Base-by-base conservation (phyloP, 2,329 filamentous ascomycete genomes). In the Pseudogymnoascus sp. region DNA sequence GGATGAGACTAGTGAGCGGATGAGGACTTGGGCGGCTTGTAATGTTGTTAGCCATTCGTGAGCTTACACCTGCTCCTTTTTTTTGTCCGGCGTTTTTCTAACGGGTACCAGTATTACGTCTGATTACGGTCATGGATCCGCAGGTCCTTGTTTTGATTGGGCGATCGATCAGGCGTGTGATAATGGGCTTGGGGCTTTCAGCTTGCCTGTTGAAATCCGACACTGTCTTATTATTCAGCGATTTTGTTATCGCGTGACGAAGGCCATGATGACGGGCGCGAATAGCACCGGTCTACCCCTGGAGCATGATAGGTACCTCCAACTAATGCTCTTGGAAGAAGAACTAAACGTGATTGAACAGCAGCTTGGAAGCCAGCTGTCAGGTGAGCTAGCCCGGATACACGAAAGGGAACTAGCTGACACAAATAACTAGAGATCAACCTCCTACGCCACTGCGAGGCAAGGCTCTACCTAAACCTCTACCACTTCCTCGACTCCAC, bases 401-500 rank as follows among this genome's bases (percentile, higher is more conserved):
- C n/a, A 11, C 14, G 4, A 6, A 6, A n/a, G 14, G 14, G 2
- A 38, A 4, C 1, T 13, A 38, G 13, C 37, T 38, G 14, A 42
- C 16, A 42, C 2, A 10, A 19, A 3, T 4, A 42, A 42, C 38
- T 16, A 47, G 42, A 47, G 11, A 47, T 47, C 42, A 47, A 47
- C 42, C 19, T 14, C 3, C 11, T 67, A 61, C 64, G 68, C 56
- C 40, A 69, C n/a, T 47, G 42, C 13, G 65, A 64, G 7, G 67
- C 68, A 7, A 61, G 66, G 11, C 64, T 70, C 14, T 68, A 71
- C 56, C 44, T 71, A 6, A 65, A 68, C 14, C 65, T 67, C 8
- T 70, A 67, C 50, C 68, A 64, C 47, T 66, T 70, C 53, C 67
- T 70, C 61, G 69, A 70, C 24, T 59, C 63, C 19, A 62, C 61